Conservation (phyloP, 106 monocot species). For the Amphibolis antarctica region DNA sequence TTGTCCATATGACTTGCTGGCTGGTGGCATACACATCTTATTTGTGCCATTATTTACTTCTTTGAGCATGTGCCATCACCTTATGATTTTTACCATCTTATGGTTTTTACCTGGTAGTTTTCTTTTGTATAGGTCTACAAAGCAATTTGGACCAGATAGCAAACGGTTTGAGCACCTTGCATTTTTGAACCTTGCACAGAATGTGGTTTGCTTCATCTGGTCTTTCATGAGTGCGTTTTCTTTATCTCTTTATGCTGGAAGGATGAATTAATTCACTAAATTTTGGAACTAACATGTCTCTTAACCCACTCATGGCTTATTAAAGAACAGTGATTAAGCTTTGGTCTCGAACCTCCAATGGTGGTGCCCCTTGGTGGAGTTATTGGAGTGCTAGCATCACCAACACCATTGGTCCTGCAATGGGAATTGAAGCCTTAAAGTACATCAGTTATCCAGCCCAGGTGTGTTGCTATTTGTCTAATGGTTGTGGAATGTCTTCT, state of each 20-base stretch:
- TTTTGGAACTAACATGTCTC: not conserved
- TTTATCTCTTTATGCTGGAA: not conserved
- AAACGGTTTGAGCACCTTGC: constrained; percentile 86
- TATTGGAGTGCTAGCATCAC: constrained; percentile 89
- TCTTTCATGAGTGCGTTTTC: constrained; percentile 74
- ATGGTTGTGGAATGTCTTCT: not conserved
- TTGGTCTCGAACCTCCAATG: constrained; percentile 48
- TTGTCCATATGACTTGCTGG: not conserved
- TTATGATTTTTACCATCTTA: too few relatives aligned
- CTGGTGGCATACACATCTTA: too few relatives aligned
- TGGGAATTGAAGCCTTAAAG: constrained; percentile 96
- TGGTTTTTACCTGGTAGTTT: not conserved
- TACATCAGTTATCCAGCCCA: constrained; percentile 98
- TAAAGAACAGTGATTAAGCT: constrained; percentile 59
- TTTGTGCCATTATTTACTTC: not conserved
- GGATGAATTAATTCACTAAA: not conserved
- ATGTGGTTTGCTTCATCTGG: constrained; percentile 86
- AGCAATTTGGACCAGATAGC: constrained; percentile 70
- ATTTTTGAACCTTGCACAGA: constrained; percentile 97
- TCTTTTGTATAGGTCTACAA: constrained; percentile 54
- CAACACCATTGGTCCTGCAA: constrained; percentile 88
- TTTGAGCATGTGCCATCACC: not conserved
- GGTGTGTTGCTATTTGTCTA: constrained; percentile 18
- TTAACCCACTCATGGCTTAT: not conserved
- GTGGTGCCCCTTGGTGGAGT: constrained; percentile 75